Evolutionary conservation across 2,329 filamentous ascomycete genomes (phyloP).

Genomic region (Septoria linicola): DNA sequence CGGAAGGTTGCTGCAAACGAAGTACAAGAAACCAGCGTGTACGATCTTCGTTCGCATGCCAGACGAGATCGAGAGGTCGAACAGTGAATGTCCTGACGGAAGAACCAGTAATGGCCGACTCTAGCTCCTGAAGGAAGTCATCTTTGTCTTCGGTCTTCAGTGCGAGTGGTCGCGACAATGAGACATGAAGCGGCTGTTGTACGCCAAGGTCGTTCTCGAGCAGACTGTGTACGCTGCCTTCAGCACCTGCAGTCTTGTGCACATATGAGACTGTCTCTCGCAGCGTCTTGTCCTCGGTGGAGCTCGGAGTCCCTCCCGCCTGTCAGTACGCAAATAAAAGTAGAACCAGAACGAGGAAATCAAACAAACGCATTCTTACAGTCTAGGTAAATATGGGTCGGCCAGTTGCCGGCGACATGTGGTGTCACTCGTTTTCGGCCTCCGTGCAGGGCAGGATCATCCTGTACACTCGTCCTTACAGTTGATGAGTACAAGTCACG

Average conservation of each 20-base stretch:
- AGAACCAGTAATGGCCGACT: conserved; percentile 42
- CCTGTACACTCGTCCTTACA: conserved; percentile 71
- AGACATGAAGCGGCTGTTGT: conserved; percentile 82
- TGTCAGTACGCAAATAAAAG: conserved; percentile 21
- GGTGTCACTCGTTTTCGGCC: conserved; percentile 79
- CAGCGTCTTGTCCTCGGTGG: conserved; percentile 46
- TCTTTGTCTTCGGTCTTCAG: conserved; percentile 72
- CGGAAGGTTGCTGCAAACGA: conserved; percentile 48
- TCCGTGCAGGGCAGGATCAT: conserved; percentile 81
- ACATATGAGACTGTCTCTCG: conserved; percentile 42
- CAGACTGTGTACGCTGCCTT: conserved; percentile 58
- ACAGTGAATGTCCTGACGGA: conserved; percentile 50
- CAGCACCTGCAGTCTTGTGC: not conserved
- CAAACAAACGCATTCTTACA: too few species aligned
- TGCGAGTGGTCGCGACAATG: conserved; percentile 77
- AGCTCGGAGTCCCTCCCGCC: conserved; percentile 55
- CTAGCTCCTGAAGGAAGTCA: conserved; percentile 61
- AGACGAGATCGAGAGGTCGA: conserved; percentile 52
- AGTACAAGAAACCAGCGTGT: conserved; percentile 84
- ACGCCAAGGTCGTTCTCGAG: conserved; percentile 75
- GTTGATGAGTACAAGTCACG: conserved; percentile 86
- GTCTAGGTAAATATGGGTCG: conserved; percentile 87
- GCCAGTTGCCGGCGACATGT: conserved; percentile 88
- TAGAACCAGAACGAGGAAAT: too few species aligned
- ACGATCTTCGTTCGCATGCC: conserved; percentile 65